Evolutionary conservation across 2,329 filamentous ascomycete species (phyloP).

Genomic region (Aspergillus sergii): DNA sequence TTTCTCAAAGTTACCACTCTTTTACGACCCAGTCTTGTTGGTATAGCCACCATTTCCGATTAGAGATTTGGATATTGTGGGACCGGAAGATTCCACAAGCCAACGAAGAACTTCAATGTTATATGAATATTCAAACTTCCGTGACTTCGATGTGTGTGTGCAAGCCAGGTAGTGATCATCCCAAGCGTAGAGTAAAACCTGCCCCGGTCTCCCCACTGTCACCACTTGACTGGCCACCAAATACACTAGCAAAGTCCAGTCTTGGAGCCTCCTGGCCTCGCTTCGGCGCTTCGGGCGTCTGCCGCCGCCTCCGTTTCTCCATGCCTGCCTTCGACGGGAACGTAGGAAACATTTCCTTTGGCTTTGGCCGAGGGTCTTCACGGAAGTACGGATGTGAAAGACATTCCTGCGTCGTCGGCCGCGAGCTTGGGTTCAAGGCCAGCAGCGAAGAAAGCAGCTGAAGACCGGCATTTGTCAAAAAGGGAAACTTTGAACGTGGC

Average conservation of each 20-base stretch:
- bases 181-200: constrained; percentile 62
- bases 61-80: constrained; percentile 1
- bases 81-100: background rate
- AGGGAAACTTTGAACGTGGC: constrained; percentile 77
- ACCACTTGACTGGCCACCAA: constrained; percentile 66
- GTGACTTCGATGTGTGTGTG: background rate
- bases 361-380: constrained; percentile 88
- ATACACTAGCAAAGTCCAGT: constrained; percentile 71
- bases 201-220: constrained; percentile 65
- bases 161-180: constrained; percentile 23
- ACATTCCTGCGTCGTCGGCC: constrained; percentile 74
- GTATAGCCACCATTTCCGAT: background rate
- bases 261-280: constrained; percentile 70
- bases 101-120: background rate
- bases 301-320: constrained; percentile 73
- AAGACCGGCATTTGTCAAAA: constrained; percentile 74
- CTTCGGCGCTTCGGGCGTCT: constrained; percentile 80
- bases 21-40: background rate
- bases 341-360: constrained; percentile 90
- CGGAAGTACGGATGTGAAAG: constrained; percentile 81
- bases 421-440: constrained; percentile 69
- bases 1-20: background rate
- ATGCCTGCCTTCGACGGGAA: constrained; percentile 94
- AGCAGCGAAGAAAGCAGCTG: constrained; percentile 71
- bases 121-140: background rate